Evolutionary conservation across 2,329 filamentous ascomycete species (phyloP).

Genomic region (Pyrenophora graminea): DNA sequence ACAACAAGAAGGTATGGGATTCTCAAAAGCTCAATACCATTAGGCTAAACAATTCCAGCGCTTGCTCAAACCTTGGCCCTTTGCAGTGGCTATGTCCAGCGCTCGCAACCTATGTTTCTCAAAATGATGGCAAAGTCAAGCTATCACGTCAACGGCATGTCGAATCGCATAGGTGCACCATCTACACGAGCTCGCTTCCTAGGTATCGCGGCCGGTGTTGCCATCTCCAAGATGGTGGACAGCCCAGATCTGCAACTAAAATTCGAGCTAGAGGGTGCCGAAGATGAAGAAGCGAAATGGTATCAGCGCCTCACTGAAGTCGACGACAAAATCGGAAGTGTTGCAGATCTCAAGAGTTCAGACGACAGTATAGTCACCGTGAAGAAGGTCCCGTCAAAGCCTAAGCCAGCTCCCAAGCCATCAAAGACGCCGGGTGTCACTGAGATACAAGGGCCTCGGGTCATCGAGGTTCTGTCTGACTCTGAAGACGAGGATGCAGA

Average conservation of each 20-base stretch:
- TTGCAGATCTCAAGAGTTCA: conserved; percentile 21
- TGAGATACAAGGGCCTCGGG: conserved; percentile 47
- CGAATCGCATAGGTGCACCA: conserved; percentile 79
- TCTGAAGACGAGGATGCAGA: conserved; percentile 60
- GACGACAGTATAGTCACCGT: neutral
- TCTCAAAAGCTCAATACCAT: too few relatives aligned
- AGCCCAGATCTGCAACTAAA: conserved; percentile 71
- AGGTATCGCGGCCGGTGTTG: conserved; percentile 85
- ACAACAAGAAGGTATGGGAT: conserved; percentile 76
- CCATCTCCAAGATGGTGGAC: conserved; percentile 67
- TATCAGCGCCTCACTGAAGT: conserved; percentile 70
- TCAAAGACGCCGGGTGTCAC: conserved; percentile 20
- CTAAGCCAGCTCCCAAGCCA: conserved; percentile 12
- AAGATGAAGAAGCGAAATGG: conserved; percentile 72
- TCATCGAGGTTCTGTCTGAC: conserved; percentile 60
- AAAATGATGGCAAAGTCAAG: conserved; percentile 71
- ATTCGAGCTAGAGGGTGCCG: conserved; percentile 81
- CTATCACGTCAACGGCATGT: conserved; percentile 75
- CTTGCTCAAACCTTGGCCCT: conserved; percentile 80
- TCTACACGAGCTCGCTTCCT: conserved; percentile 77
- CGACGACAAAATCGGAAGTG: conserved; percentile 64
- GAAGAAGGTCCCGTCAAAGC: conserved; percentile 5
- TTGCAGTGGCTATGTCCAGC: conserved; percentile 74
- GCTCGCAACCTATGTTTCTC: conserved; percentile 67
- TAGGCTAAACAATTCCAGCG: conserved; percentile 55